Conservation (phyloP, 1,284 basidiomycete genomes). For the Puccinia horiana region DNA sequence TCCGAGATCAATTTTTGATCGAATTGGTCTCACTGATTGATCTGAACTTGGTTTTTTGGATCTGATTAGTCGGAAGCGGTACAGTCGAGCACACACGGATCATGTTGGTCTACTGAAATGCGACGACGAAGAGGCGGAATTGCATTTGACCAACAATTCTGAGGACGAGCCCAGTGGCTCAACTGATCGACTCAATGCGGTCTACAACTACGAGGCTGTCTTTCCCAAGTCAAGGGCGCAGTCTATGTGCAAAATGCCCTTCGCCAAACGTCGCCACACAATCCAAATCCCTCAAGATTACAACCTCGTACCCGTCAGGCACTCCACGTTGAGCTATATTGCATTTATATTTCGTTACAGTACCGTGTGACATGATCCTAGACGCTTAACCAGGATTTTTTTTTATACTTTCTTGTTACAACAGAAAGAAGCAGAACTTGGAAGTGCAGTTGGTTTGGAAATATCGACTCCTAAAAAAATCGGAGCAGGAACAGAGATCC, state of each 20-base stretch:
- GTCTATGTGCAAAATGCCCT: constrained; percentile 1
- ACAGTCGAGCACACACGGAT: constrained; percentile 15
- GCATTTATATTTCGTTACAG: not conserved
- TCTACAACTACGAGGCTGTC: not conserved
- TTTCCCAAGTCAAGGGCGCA: not conserved
- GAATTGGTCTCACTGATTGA: not conserved
- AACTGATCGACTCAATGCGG: not conserved
- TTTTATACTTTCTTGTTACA: not conserved
- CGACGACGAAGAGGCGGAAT: not conserved
- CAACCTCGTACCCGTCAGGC: constrained; percentile 12
- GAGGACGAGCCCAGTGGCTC: constrained; percentile 4
- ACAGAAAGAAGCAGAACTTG: constrained; percentile 29
- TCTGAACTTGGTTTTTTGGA: not conserved
- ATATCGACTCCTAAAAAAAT: constrained; percentile 1
- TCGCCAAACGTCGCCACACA: constrained; percentile 11
- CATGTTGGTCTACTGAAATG: not conserved
- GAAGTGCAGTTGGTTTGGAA: constrained; percentile 30
- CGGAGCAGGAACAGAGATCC: constrained; percentile 6
- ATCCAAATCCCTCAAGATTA: constrained; percentile 24
- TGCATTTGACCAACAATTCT: not conserved
- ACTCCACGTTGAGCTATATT: not conserved
- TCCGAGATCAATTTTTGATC: not conserved
- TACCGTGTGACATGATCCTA: not conserved
- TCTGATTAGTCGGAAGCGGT: not conserved
- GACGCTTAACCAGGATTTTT: not conserved